Base-by-base conservation (phyloP, 2,329 filamentous ascomycete genomes). In the Xylariales sp. region DNA sequence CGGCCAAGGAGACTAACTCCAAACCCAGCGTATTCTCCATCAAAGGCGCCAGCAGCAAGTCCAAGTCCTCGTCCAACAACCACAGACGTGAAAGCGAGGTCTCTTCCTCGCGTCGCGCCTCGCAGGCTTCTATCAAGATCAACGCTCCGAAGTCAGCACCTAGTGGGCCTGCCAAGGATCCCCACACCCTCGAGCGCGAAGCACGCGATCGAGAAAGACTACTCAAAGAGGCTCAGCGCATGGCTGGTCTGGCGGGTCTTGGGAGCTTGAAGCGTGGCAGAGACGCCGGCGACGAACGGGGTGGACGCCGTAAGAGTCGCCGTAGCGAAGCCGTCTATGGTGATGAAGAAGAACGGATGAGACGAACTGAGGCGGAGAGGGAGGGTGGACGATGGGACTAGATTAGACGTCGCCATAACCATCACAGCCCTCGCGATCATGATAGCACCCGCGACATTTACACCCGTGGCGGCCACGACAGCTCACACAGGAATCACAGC, bases 121-220 rank as follows among this genome's bases (percentile, higher is more conserved):
- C 65, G 4, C 60, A 65, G 43, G 52, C 60, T 5, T 63, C 61
- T 25, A 37, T 48, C 40, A 38, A 50, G n/a, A 27, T 27, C 37
- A 27, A 11, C 36, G 50, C 46, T 38, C 31, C 52, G 42, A 53
- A 58, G 45, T 37, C 49, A 21, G n/a, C 35, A 38, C 19, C 48
- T 36, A 29, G 42, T 39, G 33, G 36, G 11, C n/a, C 29, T 10
- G 37, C 25, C 28, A 70, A 69, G 45, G 80, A 85, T 49, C 71
- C 78, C n/a, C 82, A 86, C 59, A 82, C 83, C 2, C 67, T 82
- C 0, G 84, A 88, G 60, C 78, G 84, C 16, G 82, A 86, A 56
- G 77, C 76, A 10, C 69, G 80, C 12, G 75, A 84, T 53, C 71
- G 81, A 33, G 81, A 85, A 58, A 71, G 84, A 19, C 66, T 86